Conservation (phyloP, 2,329 filamentous ascomycete genomes). For the Beauveria scarabaeidicola region DNA sequence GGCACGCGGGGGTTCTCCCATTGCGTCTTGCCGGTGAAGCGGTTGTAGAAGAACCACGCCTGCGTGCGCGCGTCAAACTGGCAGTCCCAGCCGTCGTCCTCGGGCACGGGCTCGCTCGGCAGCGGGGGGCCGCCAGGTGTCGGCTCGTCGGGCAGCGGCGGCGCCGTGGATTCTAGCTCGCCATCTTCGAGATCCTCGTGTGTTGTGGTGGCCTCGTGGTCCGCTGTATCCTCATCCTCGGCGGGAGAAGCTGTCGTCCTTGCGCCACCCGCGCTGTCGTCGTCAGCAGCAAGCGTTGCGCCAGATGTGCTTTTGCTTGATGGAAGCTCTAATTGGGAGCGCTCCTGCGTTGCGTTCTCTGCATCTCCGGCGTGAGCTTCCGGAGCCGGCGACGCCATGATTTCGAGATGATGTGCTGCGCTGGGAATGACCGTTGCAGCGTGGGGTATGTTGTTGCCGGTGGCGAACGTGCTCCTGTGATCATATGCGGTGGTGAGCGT, state of each 20-base stretch:
- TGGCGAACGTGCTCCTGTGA: constrained; percentile 16
- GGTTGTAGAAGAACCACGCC: constrained; percentile 79
- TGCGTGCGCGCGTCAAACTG: constrained; percentile 63
- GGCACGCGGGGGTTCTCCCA: constrained; percentile 82
- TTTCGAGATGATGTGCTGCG: not conserved
- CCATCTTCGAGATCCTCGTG: constrained; percentile 16
- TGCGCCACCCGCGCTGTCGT: not conserved
- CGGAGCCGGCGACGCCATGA: not conserved
- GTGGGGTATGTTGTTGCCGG: not conserved
- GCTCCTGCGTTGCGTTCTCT: not conserved
- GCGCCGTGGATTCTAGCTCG: constrained; percentile 19
- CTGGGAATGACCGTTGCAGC: not conserved
- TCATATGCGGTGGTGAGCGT: constrained; percentile 31
- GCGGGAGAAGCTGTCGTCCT: not conserved
- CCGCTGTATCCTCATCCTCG: not conserved
- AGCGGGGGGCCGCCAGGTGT: constrained; percentile 23
- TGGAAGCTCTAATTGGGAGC: not conserved
- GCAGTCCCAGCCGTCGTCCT: constrained; percentile 71
- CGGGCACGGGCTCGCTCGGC: constrained; percentile 41
- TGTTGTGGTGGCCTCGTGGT: not conserved
- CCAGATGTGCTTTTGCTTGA: not conserved
- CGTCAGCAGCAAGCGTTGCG: not conserved
- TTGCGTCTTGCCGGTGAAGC: constrained; percentile 64
- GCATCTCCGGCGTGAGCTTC: not conserved
- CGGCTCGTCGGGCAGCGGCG: constrained; percentile 30